Conservation (phyloP, 2,329 filamentous ascomycete genomes). For the Aureobasidium melanogenum region DNA sequence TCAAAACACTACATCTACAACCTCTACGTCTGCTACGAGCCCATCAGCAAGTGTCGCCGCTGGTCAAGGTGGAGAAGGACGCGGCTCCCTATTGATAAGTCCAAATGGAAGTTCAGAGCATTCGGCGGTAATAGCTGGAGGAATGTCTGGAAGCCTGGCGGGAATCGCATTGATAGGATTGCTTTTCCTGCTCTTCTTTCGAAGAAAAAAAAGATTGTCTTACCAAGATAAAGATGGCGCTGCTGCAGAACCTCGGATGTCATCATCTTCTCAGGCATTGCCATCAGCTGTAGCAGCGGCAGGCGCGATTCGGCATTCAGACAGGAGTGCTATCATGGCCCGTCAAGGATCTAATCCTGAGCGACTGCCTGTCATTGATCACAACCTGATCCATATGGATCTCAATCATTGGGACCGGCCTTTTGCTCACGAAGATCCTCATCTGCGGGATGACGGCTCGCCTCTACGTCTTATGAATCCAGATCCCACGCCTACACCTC, state of each 20-base stretch:
- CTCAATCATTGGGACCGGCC: conserved; percentile 26
- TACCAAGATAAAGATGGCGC: not conserved
- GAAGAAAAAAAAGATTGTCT: conserved; percentile 1
- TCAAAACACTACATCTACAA: not conserved
- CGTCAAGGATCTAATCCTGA: not conserved
- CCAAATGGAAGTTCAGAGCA: not conserved
- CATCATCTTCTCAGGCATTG: not conserved
- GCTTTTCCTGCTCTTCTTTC: conserved; percentile 11
- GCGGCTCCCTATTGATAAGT: not conserved
- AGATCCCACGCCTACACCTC: conserved; percentile 15
- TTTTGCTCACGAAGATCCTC: conserved; percentile 23
- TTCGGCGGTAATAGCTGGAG: conserved; percentile 12
- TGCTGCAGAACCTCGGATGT: not conserved
- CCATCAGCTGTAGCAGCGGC: not conserved
- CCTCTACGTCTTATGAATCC: conserved; percentile 26
- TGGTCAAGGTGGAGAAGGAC: not conserved
- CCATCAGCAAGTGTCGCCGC: not conserved
- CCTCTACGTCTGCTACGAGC: not conserved
- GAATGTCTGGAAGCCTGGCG: conserved; percentile 12
- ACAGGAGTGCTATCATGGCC: not conserved
- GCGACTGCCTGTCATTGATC: conserved; percentile 18
- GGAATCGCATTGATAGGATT: conserved; percentile 8
- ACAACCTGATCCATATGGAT: conserved; percentile 26
- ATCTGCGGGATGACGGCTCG: conserved; percentile 16
- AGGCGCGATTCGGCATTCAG: not conserved